A percentile compares a stretch with the other conserved stretches of the same genome.
phyloP scores from a whole-genome alignment of 371 early-diverging fungal species.

The Nematocida sp. region DNA sequence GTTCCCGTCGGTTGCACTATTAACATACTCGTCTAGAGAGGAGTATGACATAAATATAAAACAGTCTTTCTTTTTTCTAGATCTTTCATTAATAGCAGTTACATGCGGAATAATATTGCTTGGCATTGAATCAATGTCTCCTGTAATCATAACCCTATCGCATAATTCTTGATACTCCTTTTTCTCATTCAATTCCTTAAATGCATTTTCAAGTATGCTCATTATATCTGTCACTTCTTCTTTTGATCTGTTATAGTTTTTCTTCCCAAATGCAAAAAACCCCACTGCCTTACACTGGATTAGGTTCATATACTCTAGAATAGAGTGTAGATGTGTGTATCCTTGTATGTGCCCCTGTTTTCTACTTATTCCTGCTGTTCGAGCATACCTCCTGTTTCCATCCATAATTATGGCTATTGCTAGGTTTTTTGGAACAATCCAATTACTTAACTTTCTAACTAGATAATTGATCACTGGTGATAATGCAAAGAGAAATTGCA shows the following conservation, averaged over 20 bases:
- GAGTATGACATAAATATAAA: conserved; percentile 87
- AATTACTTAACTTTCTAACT: conserved; percentile 1
- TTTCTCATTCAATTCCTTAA: conserved; percentile 66
- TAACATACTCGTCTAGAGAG: conserved; percentile 77
- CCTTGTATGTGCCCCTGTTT: conserved; percentile 51
- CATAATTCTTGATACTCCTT: background rate
- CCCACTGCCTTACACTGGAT: conserved; percentile 82
- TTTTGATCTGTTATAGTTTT: conserved; percentile 83
- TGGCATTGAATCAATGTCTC: conserved; percentile 24
- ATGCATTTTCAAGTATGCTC: conserved; percentile 77
- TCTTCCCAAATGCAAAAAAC: conserved; percentile 92
- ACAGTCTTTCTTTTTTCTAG: conserved; percentile 3
- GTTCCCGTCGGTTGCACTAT: conserved; percentile 64
- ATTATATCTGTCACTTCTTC: conserved; percentile 83
- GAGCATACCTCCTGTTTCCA: conserved; percentile 88
- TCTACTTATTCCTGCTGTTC: conserved; percentile 42
- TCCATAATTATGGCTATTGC: conserved; percentile 85
- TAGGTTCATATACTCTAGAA: conserved; percentile 79
- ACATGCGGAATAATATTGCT: background rate
- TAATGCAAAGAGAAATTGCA: background rate
- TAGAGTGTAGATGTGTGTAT: conserved; percentile 70
- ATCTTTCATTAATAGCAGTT: background rate
- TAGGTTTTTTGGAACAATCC: conserved; percentile 6
- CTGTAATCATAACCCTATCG: conserved; percentile 6
- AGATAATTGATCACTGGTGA: background rate